These are phyloP conservation scores for Xerocomus brunneocitrinus DNA, from an alignment of 768 basidiomycete species.

Conservation along the genomic window DNA sequence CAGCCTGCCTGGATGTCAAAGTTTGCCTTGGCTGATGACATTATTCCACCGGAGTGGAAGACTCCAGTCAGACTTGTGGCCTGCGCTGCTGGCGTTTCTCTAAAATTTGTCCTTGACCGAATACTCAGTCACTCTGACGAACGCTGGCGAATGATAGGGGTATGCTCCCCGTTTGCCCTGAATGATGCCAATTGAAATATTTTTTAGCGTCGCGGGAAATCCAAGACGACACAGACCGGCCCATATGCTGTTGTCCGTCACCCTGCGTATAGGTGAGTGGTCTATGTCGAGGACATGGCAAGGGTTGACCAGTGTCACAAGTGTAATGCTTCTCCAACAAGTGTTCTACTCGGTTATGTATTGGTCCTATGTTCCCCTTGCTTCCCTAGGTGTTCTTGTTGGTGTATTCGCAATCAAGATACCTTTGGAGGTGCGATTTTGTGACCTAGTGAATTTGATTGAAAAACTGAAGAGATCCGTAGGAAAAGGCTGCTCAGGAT, in stretches of 20 bases:
- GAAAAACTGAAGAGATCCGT: neutral
- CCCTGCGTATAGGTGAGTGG: conserved; percentile 32
- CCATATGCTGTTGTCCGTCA: conserved; percentile 37
- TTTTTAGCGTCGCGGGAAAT: conserved; percentile 29
- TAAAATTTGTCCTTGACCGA: conserved; percentile 11
- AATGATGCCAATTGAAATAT: neutral
- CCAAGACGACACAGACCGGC: conserved; percentile 26
- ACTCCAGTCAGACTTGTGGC: conserved; percentile 23
- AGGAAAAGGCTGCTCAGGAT: conserved; percentile 30
- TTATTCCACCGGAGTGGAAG: conserved; percentile 22
- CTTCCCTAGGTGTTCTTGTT: conserved; percentile 19
- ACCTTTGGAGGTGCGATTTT: conserved; percentile 28
- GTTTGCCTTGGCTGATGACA: conserved; percentile 23
- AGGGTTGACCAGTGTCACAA: conserved; percentile 3
- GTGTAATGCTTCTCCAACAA: conserved; percentile 25
- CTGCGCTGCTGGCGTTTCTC: conserved; percentile 22
- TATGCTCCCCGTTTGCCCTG: neutral
- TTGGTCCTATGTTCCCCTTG: conserved; percentile 36
- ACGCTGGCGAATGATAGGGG: conserved; percentile 33
- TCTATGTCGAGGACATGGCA: neutral
- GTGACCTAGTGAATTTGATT: neutral
- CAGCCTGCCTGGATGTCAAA: conserved; percentile 35
- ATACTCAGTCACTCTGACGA: conserved; percentile 21
- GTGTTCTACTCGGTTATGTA: conserved; percentile 22
- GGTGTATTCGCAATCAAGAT: conserved; percentile 31